Percentiles rank a stretch among this genome's conserved stretches.
Evolutionary conservation across 208 protist species (phyloP).

Genomic region (Trypanosoma avium): DNA sequence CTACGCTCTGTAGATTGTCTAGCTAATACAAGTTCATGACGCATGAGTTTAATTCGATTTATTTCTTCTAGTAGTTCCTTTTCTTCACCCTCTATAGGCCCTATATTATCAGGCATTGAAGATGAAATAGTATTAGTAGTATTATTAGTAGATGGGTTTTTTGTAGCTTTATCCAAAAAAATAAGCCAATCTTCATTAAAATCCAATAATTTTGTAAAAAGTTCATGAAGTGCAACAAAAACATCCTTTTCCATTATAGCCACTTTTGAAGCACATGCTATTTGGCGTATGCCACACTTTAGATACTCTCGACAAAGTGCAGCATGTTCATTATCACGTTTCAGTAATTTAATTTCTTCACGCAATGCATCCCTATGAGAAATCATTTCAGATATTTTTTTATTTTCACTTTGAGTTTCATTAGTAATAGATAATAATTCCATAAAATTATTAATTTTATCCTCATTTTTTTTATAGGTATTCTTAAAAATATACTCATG

Average conservation of each 20-base stretch:
- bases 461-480: not conserved
- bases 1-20: not conserved
- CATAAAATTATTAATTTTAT: not conserved
- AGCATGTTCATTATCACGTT: not conserved
- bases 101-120: too few relatives aligned
- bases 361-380: constrained; percentile 3
- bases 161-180: not conserved
- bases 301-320: constrained; percentile 3
- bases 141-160: too few relatives aligned
- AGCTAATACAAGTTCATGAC: not conserved
- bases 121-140: too few relatives aligned
- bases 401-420: not conserved
- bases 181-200: constrained; percentile 1
- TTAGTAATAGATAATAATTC: too few relatives aligned
- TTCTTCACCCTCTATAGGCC: too few relatives aligned
- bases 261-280: not conserved
- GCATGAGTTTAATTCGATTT: not conserved
- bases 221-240: not conserved
- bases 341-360: constrained; percentile 2
- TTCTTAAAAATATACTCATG: too few relatives aligned
- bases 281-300: not conserved
- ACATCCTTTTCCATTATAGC: constrained; percentile 1
- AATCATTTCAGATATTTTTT: not conserved
- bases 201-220: not conserved
- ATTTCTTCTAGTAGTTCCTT: not conserved